Conservation (phyloP, 2,329 filamentous ascomycete genomes). For the Penicillium aurantiogriseum region DNA sequence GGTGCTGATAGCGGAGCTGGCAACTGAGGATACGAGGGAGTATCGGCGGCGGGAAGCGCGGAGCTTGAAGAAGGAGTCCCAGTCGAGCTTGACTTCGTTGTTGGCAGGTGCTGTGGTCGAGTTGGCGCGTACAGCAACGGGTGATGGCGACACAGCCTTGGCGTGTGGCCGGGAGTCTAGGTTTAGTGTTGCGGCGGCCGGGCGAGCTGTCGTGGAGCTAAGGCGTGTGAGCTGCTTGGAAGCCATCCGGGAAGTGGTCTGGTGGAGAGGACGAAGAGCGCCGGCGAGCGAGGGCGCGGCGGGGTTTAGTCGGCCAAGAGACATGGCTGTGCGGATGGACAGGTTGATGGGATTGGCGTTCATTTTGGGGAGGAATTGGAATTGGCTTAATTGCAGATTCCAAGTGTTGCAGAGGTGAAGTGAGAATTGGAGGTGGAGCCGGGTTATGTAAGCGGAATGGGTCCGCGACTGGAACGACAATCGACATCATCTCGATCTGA, state of each 20-base stretch:
- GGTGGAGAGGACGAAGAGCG: conserved; percentile 17
- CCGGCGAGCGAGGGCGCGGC: conserved; percentile 26
- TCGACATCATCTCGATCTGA: not conserved
- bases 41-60: conserved; percentile 81
- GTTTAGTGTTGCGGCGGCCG: conserved; percentile 18
- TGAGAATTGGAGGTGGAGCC: conserved; percentile 15
- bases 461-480: not conserved
- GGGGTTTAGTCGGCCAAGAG: conserved; percentile 29
- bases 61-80: conserved; percentile 90
- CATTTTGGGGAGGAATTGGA: conserved; percentile 21
- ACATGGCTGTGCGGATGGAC: conserved; percentile 35
- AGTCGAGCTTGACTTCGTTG: conserved; percentile 59
- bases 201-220: conserved; percentile 18
- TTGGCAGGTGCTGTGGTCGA: conserved; percentile 33
- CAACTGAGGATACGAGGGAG: conserved; percentile 73
- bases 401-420: conserved; percentile 8
- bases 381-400: conserved; percentile 3
- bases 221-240: conserved; percentile 28
- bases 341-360: conserved; percentile 28
- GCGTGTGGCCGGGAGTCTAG: conserved; percentile 12
- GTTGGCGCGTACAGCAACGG: conserved; percentile 25
- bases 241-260: not conserved
- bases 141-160: conserved; percentile 7
- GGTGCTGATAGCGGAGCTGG: conserved; percentile 63
- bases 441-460: conserved; percentile 23